These are phyloP conservation scores for Carex scoparia DNA, from an alignment of 176 grass and related monocot species.

Conservation along the genomic window DNA sequence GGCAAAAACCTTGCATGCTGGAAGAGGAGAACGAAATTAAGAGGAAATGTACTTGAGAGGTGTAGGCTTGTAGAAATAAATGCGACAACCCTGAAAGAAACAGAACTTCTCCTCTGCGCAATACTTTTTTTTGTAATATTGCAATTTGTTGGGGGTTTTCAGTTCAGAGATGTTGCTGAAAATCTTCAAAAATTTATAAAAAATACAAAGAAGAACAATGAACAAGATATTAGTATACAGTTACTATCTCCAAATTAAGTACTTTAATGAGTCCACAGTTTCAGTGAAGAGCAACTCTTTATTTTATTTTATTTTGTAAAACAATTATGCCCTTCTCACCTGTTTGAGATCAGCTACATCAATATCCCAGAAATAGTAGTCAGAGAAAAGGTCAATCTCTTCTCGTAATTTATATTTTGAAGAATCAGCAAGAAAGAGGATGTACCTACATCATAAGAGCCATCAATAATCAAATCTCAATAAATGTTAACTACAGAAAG, in stretches of 20 bases:
- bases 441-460: slow-evolving; percentile 48
- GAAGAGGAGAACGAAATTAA: slow-evolving; percentile 33
- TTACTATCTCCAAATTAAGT: neutral
- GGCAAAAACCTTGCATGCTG: slow-evolving; percentile 24
- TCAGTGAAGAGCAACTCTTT: neutral
- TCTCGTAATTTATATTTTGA: slow-evolving; percentile 62
- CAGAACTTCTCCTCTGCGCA: slow-evolving; percentile 63
- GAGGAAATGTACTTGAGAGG: slow-evolving; percentile 57
- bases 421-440: slow-evolving; percentile 71
- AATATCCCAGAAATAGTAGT: slow-evolving; percentile 82
- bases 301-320: slow-evolving; percentile 23
- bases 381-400: slow-evolving; percentile 72
- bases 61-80: slow-evolving; percentile 52
- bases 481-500: slow-evolving; percentile 15
- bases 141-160: slow-evolving; percentile 38
- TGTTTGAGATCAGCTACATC: slow-evolving; percentile 83
- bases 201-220: slow-evolving; percentile 26
- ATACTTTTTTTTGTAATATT: slow-evolving; percentile 69
- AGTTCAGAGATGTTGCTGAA: slow-evolving; percentile 59
- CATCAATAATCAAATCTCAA: slow-evolving; percentile 21
- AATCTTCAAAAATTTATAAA: slow-evolving; percentile 41
- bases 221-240: slow-evolving; percentile 15
- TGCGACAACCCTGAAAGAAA: slow-evolving; percentile 68
- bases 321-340: slow-evolving; percentile 25
- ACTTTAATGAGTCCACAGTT: slow-evolving; percentile 10